Percentiles rank a stretch among this genome's conserved stretches.
phyloP scores from a whole-genome alignment of 2,329 filamentous ascomycete species.

The Alternaria ethzedia region DNA sequence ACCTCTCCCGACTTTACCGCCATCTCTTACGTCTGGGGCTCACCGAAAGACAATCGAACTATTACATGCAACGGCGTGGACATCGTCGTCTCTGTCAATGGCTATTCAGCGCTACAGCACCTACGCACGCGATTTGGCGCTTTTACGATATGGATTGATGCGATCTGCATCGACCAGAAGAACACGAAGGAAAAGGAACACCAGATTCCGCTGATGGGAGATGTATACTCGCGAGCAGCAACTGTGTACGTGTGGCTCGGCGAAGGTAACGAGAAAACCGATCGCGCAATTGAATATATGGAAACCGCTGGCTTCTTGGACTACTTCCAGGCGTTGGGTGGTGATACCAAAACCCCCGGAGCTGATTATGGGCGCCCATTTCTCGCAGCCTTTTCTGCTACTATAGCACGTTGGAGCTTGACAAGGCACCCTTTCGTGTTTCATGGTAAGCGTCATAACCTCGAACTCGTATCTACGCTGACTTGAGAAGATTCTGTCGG shows the following conservation, averaged over 20 bases:
- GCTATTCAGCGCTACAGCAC: not conserved
- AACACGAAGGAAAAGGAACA: not conserved
- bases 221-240: not conserved
- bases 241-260: not conserved
- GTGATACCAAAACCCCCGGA: not conserved
- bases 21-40: not conserved
- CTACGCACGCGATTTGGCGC: not conserved
- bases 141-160: not conserved
- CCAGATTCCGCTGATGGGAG: not conserved
- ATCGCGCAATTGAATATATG: not conserved
- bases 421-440: not conserved
- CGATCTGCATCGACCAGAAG: not conserved
- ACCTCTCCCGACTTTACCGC: not conserved
- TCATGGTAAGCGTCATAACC: not conserved
- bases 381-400: not conserved
- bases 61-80: not conserved
- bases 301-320: not conserved
- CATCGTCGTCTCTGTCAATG: not conserved
- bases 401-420: not conserved
- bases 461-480: not conserved
- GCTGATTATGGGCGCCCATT: not conserved
- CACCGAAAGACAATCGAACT: not conserved
- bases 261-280: not conserved
- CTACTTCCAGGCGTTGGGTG: not conserved
- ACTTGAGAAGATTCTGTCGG: not conserved